Base-by-base conservation (phyloP, 306 rosid genomes). In the Arachis hypogaea region DNA sequence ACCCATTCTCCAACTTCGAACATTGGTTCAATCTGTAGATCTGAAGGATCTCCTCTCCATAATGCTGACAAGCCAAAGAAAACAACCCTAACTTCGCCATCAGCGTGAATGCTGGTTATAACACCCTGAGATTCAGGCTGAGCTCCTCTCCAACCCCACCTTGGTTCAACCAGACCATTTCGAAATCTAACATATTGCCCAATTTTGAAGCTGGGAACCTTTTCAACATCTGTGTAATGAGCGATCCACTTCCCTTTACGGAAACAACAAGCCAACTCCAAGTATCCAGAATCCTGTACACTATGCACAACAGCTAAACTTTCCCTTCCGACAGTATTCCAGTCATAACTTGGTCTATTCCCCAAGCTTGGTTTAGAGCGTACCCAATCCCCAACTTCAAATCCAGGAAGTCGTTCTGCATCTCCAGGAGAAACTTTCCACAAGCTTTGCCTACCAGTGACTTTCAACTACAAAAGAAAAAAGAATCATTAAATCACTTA, bases 321-420 rank as follows among this genome's bases (percentile, higher is more conserved):
- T 52, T 94, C 99, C 79, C 88, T 91, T 58, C 97, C 99, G 77
- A 90, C 81, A 69, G 75, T 94, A 70, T 81, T 94, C 97, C 99
- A 92, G 80, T 94, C 99, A 71, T 94, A 94, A 82, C 96, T 94
- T 6, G 96, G 99, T 85, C 99, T 85, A 36, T 75, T 89, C 71
- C 99, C 99, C 49, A 92, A 86, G 90, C 93, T 88, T 68, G 95
- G 95, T 80, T 92, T 94, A 65, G 99, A 92, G 69, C 97, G 97
- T 59, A 94, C 99, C 99, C 99, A 94, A 76, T 94, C 99, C 76
- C 99, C 99, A 63, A 94, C 97, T 85, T 94, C 99, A 82, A 91
- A 87, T 72, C 99, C 97, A 7, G 99, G 87, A 77, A 94, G 97
- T 63, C 85, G 91, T 66, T 94, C 99, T 42, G 93, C 96, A 87